Conservation (phyloP, 2,329 filamentous ascomycete genomes). For the Trichoderma sp. region DNA sequence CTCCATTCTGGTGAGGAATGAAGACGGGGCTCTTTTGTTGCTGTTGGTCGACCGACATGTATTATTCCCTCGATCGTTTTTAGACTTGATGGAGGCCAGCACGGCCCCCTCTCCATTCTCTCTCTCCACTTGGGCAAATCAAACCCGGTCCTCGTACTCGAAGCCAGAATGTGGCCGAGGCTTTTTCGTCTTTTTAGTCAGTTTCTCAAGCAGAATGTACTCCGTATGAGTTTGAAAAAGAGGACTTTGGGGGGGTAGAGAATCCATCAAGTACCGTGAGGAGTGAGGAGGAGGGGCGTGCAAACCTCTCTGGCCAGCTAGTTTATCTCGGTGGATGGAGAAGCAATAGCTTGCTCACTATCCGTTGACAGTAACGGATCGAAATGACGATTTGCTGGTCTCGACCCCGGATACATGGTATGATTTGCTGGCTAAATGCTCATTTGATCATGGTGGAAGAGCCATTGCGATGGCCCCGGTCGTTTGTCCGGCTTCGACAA, state of each 20-base stretch:
- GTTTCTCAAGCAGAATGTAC: constrained; percentile 4
- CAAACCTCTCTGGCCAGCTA: neutral
- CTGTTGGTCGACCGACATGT: constrained; percentile 17
- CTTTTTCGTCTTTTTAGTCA: neutral
- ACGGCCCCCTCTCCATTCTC: neutral
- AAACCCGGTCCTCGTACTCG: neutral
- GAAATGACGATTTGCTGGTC: neutral
- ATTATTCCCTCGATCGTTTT: constrained; percentile 1
- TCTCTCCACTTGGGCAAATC: constrained; percentile 19
- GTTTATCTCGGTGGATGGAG: neutral
- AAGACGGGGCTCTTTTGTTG: neutral
- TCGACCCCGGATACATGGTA: neutral
- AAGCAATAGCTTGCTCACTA: neutral
- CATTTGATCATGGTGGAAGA: neutral
- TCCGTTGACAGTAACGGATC: constrained; percentile 1
- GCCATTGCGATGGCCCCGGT: neutral
- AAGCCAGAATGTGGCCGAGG: constrained; percentile 13
- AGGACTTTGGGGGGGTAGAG: neutral
- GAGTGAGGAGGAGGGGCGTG: constrained; percentile 1
- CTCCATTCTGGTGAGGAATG: neutral
- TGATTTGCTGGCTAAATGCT: constrained; percentile 1
- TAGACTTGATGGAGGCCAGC: constrained; percentile 3
- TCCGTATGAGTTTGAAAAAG: constrained; percentile 13
- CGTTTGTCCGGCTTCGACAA: neutral
- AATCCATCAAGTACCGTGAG: neutral